Evolutionary conservation across 129 eudicot genomes (phyloP).

Genomic region (Arctium lappa): DNA sequence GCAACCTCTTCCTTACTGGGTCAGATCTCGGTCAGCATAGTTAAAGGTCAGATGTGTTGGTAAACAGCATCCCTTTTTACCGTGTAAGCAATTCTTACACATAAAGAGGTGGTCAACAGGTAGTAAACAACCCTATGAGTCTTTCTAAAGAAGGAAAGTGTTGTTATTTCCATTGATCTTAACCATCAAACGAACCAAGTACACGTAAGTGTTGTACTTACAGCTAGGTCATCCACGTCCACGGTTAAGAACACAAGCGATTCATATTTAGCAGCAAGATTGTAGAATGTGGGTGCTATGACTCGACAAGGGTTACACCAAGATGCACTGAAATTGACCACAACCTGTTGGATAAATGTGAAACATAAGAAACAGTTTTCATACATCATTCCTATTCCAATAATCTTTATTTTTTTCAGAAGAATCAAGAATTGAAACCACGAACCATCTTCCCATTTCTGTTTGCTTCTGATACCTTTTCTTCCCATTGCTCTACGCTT

Average conservation of each 20-base stretch:
- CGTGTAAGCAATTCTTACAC: too few relatives aligned
- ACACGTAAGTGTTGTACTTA: constrained; percentile 19
- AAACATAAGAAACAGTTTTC: background rate
- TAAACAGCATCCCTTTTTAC: too few relatives aligned
- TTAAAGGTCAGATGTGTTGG: too few relatives aligned
- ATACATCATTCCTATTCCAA: background rate
- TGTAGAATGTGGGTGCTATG: constrained; percentile 35
- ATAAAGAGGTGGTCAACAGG: too few relatives aligned
- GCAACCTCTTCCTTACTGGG: too few relatives aligned
- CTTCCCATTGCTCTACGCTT: constrained; percentile 43
- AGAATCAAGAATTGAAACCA: background rate
- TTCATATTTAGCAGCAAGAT: constrained; percentile 48
- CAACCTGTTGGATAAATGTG: constrained; percentile 33
- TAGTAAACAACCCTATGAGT: background rate
- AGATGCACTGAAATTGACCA: constrained; percentile 50
- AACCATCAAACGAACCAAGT: background rate
- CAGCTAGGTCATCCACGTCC: constrained; percentile 55
- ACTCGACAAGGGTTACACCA: constrained; percentile 51
- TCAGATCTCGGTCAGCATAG: too few relatives aligned
- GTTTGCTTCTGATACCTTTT: constrained; percentile 41
- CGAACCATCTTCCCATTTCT: constrained; percentile 36
- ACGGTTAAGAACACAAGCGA: constrained; percentile 40
- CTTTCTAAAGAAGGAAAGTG: background rate
- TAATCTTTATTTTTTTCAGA: background rate
- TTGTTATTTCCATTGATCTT: background rate